Evolutionary conservation across 1,284 basidiomycete species (phyloP).

Genomic region (Farysia itapuensis): DNA sequence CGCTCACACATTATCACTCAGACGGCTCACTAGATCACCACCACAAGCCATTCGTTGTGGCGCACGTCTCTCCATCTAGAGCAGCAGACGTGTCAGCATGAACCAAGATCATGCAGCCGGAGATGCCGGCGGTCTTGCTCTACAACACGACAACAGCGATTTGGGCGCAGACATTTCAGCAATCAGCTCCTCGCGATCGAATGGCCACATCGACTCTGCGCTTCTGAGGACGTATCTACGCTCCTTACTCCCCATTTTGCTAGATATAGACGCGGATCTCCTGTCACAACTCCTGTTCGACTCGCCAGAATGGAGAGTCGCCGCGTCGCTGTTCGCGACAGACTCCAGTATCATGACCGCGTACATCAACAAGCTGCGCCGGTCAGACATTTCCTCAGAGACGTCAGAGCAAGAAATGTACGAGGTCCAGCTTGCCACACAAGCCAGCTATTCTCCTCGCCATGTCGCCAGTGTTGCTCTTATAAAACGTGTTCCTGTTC

Average conservation of each 20-base stretch:
- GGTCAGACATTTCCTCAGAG: conserved; percentile 20
- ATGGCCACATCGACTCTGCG: conserved; percentile 14
- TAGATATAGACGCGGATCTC: conserved; percentile 25
- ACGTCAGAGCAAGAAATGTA: conserved; percentile 21
- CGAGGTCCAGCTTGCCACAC: conserved; percentile 70
- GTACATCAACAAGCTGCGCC: conserved; percentile 49
- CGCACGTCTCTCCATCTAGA: too few relatives aligned
- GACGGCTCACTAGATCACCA: too few relatives aligned
- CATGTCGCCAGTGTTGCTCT: conserved; percentile 85
- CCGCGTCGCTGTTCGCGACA: conserved; percentile 30
- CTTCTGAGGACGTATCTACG: conserved; percentile 31
- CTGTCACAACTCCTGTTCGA: conserved; percentile 30
- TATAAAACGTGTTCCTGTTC: conserved; percentile 83
- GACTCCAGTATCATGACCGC: conserved; percentile 41
- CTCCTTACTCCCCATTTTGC: conserved; percentile 32
- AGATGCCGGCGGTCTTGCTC: too few relatives aligned
- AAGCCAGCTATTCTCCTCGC: conserved; percentile 77
- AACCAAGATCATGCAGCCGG: too few relatives aligned
- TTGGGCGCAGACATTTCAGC: too few relatives aligned
- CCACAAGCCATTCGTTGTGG: too few relatives aligned
- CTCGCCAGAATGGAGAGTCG: conserved; percentile 35
- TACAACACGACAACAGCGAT: too few relatives aligned
- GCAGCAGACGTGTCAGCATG: too few relatives aligned
- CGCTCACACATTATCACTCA: too few relatives aligned
- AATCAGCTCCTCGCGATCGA: conserved; percentile 17